phyloP scores from a whole-genome alignment of 106 monocot species.

The Dactylorhiza incarnata region DNA sequence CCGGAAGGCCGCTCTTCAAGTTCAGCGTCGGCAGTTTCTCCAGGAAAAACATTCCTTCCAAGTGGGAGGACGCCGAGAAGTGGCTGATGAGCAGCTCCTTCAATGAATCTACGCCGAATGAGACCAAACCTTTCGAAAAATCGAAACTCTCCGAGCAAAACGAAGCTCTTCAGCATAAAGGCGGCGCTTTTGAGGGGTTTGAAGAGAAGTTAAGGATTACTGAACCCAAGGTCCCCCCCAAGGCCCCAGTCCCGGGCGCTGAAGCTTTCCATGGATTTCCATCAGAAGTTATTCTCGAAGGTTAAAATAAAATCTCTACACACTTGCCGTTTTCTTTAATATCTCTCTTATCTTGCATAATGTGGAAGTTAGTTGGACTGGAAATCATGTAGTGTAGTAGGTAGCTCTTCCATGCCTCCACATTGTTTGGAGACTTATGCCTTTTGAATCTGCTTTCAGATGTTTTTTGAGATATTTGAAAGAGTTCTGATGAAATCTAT shows the following conservation, averaged over 20 bases:
- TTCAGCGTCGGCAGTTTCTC: slow-evolving; percentile 42
- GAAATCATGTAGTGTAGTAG: too few relatives aligned
- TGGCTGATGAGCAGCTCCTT: slow-evolving; percentile 68
- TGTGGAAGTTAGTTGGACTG: too few relatives aligned
- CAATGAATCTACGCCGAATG: slow-evolving; percentile 55
- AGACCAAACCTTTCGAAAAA: slow-evolving; percentile 13
- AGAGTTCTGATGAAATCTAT: too few relatives aligned
- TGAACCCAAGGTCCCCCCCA: slow-evolving; percentile 15
- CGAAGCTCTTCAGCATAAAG: slow-evolving; percentile 24
- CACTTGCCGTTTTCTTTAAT: background rate
- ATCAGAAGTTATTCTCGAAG: slow-evolving; percentile 63
- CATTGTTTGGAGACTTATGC: too few relatives aligned
- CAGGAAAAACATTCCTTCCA: slow-evolving; percentile 69
- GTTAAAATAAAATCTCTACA: slow-evolving; percentile 15
- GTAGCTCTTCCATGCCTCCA: too few relatives aligned
- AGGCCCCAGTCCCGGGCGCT: background rate
- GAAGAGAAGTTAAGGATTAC: slow-evolving; percentile 20
- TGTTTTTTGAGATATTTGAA: too few relatives aligned
- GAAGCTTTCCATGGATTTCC: slow-evolving; percentile 27
- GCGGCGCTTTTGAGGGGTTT: slow-evolving; percentile 11
- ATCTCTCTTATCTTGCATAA: background rate
- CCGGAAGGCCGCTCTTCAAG: slow-evolving; percentile 63
- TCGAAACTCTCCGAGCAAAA: slow-evolving; percentile 22
- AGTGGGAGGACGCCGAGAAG: slow-evolving; percentile 97
- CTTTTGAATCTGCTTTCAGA: too few relatives aligned